A percentile compares a stretch with the other conserved stretches of the same genome.
Conservation (phyloP, 2,329 filamentous ascomycete species). For the Sclerotinia nivalis region DNA sequence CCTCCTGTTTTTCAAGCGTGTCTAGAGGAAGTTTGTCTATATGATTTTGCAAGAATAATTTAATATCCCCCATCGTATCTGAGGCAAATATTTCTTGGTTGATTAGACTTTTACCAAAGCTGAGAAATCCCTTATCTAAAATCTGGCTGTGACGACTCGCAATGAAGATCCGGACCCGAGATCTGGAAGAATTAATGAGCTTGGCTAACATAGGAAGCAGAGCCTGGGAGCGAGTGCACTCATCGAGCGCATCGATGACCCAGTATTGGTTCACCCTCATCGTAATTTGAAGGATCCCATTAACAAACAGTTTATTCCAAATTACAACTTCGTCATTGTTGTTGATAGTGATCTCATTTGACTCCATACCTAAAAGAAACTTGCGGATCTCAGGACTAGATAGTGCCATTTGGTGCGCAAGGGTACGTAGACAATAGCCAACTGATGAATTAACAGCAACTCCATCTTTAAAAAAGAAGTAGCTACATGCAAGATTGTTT, state of each 20-base stretch:
- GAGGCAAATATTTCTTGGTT: neutral
- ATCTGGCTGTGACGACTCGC: neutral
- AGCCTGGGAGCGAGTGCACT: neutral
- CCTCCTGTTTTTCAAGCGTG: neutral
- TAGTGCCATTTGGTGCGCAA: neutral
- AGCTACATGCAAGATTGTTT: neutral
- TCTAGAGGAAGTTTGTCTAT: constrained; percentile 4
- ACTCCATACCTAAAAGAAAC: neutral
- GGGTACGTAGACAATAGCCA: neutral
- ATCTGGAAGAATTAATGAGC: neutral
- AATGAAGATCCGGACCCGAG: neutral
- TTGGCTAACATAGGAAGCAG: neutral
- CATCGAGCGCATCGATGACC: constrained; percentile 25
- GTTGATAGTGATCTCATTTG: neutral
- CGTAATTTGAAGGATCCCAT: constrained; percentile 13
- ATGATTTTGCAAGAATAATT: neutral
- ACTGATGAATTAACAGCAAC: neutral
- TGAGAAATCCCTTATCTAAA: constrained; percentile 1
- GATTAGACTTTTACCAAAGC: neutral
- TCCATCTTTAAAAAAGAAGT: constrained; percentile 27
- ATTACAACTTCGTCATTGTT: constrained; percentile 9
- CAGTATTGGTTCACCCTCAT: constrained; percentile 17
- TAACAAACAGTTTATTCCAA: constrained; percentile 19
- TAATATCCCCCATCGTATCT: neutral
- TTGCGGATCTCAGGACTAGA: neutral